These are phyloP conservation scores for Acanthamoeba polyphaga DNA, from an alignment of 208 protist species.

Conservation along the genomic window DNA sequence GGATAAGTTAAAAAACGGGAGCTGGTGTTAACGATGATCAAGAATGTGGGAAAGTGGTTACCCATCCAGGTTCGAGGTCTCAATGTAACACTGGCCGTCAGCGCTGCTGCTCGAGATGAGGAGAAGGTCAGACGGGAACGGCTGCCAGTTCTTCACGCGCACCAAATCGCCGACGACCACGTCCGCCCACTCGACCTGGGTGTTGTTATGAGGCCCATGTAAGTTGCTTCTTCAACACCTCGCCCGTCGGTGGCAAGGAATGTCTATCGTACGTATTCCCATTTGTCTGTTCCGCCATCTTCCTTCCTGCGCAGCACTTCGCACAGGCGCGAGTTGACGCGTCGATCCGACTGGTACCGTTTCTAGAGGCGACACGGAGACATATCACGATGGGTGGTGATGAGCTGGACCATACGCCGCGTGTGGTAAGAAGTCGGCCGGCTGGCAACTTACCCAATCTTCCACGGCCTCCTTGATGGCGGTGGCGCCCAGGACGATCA, in stretches of 20 bases:
- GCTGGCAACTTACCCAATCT: constrained; percentile 79
- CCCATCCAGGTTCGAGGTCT: constrained; percentile 96
- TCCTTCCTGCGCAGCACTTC: constrained; percentile 79
- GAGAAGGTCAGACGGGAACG: constrained; percentile 95
- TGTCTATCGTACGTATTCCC: constrained; percentile 90
- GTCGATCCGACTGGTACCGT: constrained; percentile 62
- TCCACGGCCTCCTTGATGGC: constrained; percentile 89
- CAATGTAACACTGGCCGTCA: constrained; percentile 90
- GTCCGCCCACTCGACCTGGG: constrained; percentile 38
- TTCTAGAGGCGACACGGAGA: not conserved
- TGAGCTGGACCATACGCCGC: not conserved
- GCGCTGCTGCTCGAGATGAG: constrained; percentile 90
- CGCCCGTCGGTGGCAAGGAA: not conserved
- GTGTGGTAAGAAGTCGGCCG: not conserved
- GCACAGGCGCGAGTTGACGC: constrained; percentile 66
- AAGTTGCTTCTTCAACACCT: not conserved
- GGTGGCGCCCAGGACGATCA: constrained; percentile 86
- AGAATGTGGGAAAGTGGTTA: not conserved
- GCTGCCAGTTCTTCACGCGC: constrained; percentile 86
- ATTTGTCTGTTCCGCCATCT: constrained; percentile 90
- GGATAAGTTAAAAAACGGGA: not conserved
- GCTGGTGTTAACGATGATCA: not conserved
- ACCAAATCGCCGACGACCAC: constrained; percentile 73
- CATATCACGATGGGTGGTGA: not conserved
- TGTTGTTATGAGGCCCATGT: not conserved